Evolutionary conservation across 2,329 filamentous ascomycete genomes (phyloP), one percentile per base, ranked within the genome.

Genomic region (Periconia sp.): DNA sequence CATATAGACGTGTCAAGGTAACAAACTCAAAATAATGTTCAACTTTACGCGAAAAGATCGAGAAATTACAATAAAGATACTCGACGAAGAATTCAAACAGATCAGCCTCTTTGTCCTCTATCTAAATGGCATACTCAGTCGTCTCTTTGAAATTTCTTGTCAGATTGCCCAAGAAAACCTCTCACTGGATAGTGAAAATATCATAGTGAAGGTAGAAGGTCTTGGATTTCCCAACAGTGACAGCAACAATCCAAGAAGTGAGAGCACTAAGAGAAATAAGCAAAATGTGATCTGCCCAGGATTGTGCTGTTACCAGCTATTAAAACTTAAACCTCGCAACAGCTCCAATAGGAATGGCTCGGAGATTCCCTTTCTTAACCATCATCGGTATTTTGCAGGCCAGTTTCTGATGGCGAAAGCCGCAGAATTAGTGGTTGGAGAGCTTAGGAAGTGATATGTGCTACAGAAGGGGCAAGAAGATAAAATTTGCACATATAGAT

Each of bases 51-150:
- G 54, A 59, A 40, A 58, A 27, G 15, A 59, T 54, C 15, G 54
- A 61, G 9, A 33, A 27, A 40, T 64, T 52, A 41, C 58, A 57
- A 45, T 65, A 65, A 37, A 65, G 49, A 44, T 65, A 65, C 47
- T 64, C 57, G 14, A 58, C 55, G 30, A 61, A 65, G 41, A 53
- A 63, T 23, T 54, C 53, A 41, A 64, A 64, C 30, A 61, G 56
- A 5, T 57, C 41, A 6, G 58, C 55, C 46, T 65, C 60, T 45
- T 63, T 53, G 14, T 64, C 61, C 15, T 56, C 48, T 33, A 58
- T 43, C 6, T 54, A 43, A 13, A 63, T 52, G 44, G 44, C 46
- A 6, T 51, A 41, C 20, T 54, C 48, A 18, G 52, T 47, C 23
- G 59, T 47, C 48, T 61, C 59, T 45, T 59, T 56, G 33, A 57